Evolutionary conservation across 1,139 yeast species (phyloP).

Genomic region (Yamadazyma kanchanaburiensis): DNA sequence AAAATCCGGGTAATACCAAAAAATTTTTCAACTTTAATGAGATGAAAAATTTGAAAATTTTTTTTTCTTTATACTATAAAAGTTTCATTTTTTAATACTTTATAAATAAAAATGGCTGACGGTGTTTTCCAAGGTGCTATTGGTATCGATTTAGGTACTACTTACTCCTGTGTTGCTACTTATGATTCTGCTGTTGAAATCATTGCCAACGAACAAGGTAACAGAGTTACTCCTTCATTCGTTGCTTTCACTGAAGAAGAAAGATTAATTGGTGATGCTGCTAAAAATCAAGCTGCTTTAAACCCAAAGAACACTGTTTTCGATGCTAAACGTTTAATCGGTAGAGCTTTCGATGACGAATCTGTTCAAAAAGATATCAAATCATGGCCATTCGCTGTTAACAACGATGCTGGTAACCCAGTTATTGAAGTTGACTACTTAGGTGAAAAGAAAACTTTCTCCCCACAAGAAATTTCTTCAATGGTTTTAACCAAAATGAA

Average conservation of each 20-base stretch:
- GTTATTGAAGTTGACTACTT: slow-evolving; percentile 89
- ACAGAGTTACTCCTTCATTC: slow-evolving; percentile 90
- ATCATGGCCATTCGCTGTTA: slow-evolving; percentile 43
- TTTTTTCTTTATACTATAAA: slow-evolving; percentile 11
- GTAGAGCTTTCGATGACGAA: slow-evolving; percentile 42
- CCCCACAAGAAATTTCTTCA: slow-evolving; percentile 96
- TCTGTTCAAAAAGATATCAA: slow-evolving; percentile 43
- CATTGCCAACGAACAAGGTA: slow-evolving; percentile 53
- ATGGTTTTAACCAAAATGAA: slow-evolving; percentile 79
- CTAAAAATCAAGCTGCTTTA: slow-evolving; percentile 97
- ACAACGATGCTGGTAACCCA: slow-evolving; percentile 81
- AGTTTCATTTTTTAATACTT: slow-evolving; percentile 13
- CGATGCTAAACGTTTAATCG: slow-evolving; percentile 90
- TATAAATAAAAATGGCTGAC: slow-evolving; percentile 69
- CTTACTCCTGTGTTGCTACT: slow-evolving; percentile 81
- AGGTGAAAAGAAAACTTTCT: slow-evolving; percentile 90
- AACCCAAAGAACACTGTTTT: slow-evolving; percentile 96
- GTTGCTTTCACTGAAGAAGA: slow-evolving; percentile 97
- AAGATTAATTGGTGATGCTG: slow-evolving; percentile 98
- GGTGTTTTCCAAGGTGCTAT: slow-evolving; percentile 99
- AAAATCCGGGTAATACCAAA: slow-evolving; percentile 10
- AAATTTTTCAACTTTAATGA: slow-evolving; percentile 6
- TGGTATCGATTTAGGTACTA: slow-evolving; percentile 84
- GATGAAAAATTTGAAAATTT: slow-evolving; percentile 14
- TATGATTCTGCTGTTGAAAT: slow-evolving; percentile 74